phyloP scores from a whole-genome alignment of 805 yeast species.

The Groenewaldozyma salmanticensis region DNA sequence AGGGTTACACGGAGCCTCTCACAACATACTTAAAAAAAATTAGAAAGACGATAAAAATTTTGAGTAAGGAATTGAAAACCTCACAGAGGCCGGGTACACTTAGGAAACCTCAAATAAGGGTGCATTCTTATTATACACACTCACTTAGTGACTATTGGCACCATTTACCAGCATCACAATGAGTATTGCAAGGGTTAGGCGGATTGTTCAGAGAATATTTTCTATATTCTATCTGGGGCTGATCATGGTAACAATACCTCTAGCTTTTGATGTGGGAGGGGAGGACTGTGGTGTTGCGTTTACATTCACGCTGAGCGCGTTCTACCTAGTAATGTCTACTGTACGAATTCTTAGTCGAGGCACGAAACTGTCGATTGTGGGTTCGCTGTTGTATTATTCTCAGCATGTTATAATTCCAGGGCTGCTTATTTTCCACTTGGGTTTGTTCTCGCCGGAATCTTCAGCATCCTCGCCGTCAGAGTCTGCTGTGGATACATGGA shows the following conservation, averaged over 20 bases:
- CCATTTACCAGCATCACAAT: too few species aligned
- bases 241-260: slow-evolving; percentile 74
- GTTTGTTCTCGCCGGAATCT: slow-evolving; percentile 21
- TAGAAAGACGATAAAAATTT: too few species aligned
- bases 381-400: slow-evolving; percentile 48
- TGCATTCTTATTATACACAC: too few species aligned
- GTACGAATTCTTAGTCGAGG: slow-evolving; percentile 43
- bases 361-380: slow-evolving; percentile 29
- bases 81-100: too few species aligned
- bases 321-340: slow-evolving; percentile 67
- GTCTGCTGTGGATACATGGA: slow-evolving; percentile 19
- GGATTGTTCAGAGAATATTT: slow-evolving; percentile 11
- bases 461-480: slow-evolving; percentile 1
- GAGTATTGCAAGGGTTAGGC: slow-evolving; percentile 3
- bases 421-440: slow-evolving; percentile 48
- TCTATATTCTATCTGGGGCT: slow-evolving; percentile 47
- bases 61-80: too few species aligned
- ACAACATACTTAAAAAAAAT: too few species aligned
- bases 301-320: slow-evolving; percentile 58
- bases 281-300: slow-evolving; percentile 80
- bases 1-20: too few species aligned
- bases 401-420: slow-evolving; percentile 85
- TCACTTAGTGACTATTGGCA: too few species aligned
- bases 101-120: too few species aligned
- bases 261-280: slow-evolving; percentile 93